Percentiles rank a stretch among this genome's conserved stretches.
Evolutionary conservation across 352 stramenopile genomes (phyloP).

Genomic region (Pythium chondricola): DNA sequence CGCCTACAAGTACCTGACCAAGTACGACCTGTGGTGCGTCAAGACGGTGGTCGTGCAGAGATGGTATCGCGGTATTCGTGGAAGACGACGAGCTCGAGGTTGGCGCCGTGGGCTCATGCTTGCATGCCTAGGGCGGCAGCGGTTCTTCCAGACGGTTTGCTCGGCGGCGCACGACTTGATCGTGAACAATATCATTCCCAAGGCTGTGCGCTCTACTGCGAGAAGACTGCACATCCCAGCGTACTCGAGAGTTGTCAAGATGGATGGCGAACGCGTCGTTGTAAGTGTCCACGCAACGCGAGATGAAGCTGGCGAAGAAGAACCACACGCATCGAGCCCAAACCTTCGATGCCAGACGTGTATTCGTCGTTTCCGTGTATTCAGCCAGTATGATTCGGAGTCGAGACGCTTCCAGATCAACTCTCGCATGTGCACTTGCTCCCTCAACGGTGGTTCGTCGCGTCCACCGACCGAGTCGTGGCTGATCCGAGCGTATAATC

Average conservation of each 20-base stretch:
- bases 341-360: conserved; percentile 42
- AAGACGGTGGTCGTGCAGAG: conserved; percentile 41
- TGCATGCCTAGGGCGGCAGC: conserved; percentile 19
- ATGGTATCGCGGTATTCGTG: conserved; percentile 50
- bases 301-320: not conserved
- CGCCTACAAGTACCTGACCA: conserved; percentile 39
- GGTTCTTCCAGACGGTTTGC: conserved; percentile 26
- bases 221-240: conserved; percentile 29
- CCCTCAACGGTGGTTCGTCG: conserved; percentile 18
- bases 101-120: conserved; percentile 29
- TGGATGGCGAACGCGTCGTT: conserved; percentile 53
- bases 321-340: not conserved
- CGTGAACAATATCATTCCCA: conserved; percentile 14
- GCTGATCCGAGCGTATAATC: conserved; percentile 67
- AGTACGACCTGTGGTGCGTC: conserved; percentile 62
- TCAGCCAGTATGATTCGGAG: conserved; percentile 19
- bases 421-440: conserved; percentile 40
- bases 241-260: conserved; percentile 36
- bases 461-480: conserved; percentile 9
- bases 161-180: conserved; percentile 29
- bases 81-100: conserved; percentile 20
- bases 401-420: conserved; percentile 25
- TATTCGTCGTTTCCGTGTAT: conserved; percentile 38
- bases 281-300: conserved; percentile 48
- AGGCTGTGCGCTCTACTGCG: conserved; percentile 26